Percentiles rank a stretch among this genome's conserved stretches.
Conservation (phyloP, 495 filamentous ascomycete genomes). For the Pyrenula massariospora region DNA sequence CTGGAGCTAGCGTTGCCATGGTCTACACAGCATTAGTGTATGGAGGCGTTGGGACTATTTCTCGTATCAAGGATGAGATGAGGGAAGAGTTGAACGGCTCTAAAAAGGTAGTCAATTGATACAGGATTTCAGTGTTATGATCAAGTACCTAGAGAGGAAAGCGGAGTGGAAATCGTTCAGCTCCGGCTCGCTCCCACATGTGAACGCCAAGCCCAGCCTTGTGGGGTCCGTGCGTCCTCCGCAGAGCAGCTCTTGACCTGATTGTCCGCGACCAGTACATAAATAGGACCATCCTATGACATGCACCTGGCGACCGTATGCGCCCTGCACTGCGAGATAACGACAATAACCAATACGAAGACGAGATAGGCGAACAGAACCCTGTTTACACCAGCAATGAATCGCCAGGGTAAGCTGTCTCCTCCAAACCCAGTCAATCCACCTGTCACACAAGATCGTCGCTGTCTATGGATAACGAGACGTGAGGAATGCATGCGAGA, state of each 20-base stretch:
- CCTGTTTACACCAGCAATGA: no score
- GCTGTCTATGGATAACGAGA: no score
- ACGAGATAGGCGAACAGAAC: no score
- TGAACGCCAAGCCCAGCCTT: not conserved
- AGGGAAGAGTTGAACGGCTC: slow-evolving; percentile 33
- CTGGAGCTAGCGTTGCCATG: slow-evolving; percentile 81
- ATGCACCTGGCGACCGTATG: no score
- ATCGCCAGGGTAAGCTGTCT: not conserved
- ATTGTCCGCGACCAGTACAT: no score
- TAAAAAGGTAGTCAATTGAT: not conserved
- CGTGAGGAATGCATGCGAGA: no score
- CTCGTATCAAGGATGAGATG: slow-evolving; percentile 80
- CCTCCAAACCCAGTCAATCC: no score
- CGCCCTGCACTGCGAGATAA: no score
- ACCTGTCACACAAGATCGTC: no score
- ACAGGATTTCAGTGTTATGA: not conserved
- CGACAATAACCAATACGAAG: no score
- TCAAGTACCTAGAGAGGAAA: not conserved
- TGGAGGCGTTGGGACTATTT: slow-evolving; percentile 74
- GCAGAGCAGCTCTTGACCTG: not conserved
- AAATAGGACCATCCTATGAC: no score
- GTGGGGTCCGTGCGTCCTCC: not conserved
- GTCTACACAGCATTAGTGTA: slow-evolving; percentile 76
- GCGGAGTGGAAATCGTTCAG: not conserved
- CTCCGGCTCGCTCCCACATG: not conserved